Conservation (phyloP, 768 basidiomycete species). For the Tephrocybe sp. region DNA sequence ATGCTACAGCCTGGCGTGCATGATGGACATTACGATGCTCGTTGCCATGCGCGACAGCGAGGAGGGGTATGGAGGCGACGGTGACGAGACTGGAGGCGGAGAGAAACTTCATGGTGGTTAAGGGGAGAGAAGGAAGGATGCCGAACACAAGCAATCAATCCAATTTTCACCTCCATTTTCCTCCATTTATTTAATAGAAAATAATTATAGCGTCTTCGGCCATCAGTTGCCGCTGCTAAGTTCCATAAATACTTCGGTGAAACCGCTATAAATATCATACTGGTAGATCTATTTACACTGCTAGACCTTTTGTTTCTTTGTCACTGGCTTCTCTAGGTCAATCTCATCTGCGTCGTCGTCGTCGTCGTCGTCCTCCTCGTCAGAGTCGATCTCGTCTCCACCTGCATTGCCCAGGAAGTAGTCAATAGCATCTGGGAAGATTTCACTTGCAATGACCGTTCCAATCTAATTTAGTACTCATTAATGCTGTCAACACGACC, state of each 20-base stretch:
- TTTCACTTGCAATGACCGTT: slow-evolving; percentile 67
- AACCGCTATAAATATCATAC: slow-evolving; percentile 5
- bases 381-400: slow-evolving; percentile 61
- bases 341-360: slow-evolving; percentile 85
- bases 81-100: slow-evolving; percentile 28
- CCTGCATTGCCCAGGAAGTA: slow-evolving; percentile 73
- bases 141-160: not conserved
- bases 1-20: slow-evolving; percentile 13
- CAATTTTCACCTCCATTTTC: not conserved
- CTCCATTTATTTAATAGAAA: not conserved
- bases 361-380: slow-evolving; percentile 68
- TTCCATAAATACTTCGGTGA: not conserved
- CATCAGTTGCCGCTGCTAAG: slow-evolving; percentile 13
- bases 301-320: slow-evolving; percentile 72
- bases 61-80: slow-evolving; percentile 39
- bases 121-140: not conserved
- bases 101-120: slow-evolving; percentile 34
- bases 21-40: slow-evolving; percentile 22
- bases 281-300: slow-evolving; percentile 19
- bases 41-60: slow-evolving; percentile 39
- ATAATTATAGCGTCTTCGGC: slow-evolving; percentile 11
- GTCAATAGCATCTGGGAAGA: slow-evolving; percentile 81
- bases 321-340: slow-evolving; percentile 80
- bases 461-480: slow-evolving; percentile 54
- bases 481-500: slow-evolving; percentile 24